A percentile compares a stretch with the other conserved stretches of the same genome.
Evolutionary conservation across 176 grass and related monocot genomes (phyloP).

Genomic region (Lolium perenne): DNA sequence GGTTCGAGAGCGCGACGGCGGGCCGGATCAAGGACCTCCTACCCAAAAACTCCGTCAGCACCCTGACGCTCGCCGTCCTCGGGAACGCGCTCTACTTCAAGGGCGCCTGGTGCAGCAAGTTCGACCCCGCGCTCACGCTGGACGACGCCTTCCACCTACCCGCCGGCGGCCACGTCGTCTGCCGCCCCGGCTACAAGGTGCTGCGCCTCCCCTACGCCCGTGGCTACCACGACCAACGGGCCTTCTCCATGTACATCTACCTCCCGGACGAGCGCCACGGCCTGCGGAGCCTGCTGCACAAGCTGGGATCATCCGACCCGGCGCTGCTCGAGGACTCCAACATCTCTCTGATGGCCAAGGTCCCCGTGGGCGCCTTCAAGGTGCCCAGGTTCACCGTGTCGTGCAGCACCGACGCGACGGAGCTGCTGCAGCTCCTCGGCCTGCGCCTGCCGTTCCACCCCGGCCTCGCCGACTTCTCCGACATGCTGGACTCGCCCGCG

Average conservation of each 20-base stretch:
- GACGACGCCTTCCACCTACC: constrained; percentile 58
- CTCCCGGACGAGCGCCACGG: constrained; percentile 54
- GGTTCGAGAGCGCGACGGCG: constrained; percentile 50
- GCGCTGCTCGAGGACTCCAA: constrained; percentile 36
- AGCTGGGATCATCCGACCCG: constrained; percentile 43
- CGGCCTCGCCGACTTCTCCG: constrained; percentile 36
- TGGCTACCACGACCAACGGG: neutral
- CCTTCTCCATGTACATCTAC: constrained; percentile 73
- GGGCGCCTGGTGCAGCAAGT: constrained; percentile 61
- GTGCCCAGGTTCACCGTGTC: constrained; percentile 71
- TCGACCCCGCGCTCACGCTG: constrained; percentile 43
- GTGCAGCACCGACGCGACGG: constrained; percentile 37
- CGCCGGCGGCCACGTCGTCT: constrained; percentile 34
- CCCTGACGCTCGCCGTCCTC: constrained; percentile 39
- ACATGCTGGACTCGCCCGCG: constrained; percentile 42
- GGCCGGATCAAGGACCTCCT: constrained; percentile 74
- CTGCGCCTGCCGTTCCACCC: constrained; percentile 49
- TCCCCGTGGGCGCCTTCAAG: constrained; percentile 49
- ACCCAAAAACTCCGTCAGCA: constrained; percentile 9
- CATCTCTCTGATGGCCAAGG: neutral
- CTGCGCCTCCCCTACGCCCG: constrained; percentile 51
- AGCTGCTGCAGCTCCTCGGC: constrained; percentile 41
- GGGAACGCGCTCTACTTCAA: constrained; percentile 89
- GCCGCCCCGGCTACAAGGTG: constrained; percentile 60
- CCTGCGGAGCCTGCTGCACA: constrained; percentile 42